A percentile compares a stretch with the other conserved stretches of the same genome.
Conservation (phyloP, 176 grass and related monocot genomes). For the Oryza meyeriana region DNA sequence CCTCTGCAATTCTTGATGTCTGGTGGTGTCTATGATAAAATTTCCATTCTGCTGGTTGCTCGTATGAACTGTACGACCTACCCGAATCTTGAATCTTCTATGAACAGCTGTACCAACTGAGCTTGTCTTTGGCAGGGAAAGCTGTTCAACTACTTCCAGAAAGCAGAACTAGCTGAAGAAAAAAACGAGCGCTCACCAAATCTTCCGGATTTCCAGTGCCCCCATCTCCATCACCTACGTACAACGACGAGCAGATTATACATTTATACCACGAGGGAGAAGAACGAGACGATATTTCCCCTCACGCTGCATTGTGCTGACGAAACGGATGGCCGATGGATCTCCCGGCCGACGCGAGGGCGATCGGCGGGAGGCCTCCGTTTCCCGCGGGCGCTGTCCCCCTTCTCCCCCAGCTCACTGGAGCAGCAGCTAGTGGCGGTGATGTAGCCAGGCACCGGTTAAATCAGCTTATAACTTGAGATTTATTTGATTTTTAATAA, state of each 20-base stretch:
- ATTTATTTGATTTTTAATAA: too few relatives aligned
- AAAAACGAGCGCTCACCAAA: background rate
- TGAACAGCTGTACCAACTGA: background rate
- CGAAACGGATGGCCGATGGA: background rate
- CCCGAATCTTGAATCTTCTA: too few relatives aligned
- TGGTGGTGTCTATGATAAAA: background rate
- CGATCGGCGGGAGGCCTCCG: background rate
- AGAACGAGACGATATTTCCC: background rate
- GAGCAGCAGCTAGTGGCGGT: background rate
- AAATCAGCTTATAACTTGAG: too few relatives aligned
- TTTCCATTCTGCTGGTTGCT: too few relatives aligned
- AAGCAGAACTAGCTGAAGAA: background rate
- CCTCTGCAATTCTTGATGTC: background rate
- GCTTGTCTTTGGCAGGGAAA: background rate
- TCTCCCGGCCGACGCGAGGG: too few relatives aligned
- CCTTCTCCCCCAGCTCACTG: background rate
- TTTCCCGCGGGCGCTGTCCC: background rate
- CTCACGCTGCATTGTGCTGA: background rate
- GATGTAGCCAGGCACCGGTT: too few relatives aligned
- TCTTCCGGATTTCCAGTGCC: background rate
- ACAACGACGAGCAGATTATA: background rate
- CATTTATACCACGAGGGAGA: background rate
- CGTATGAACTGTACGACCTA: too few relatives aligned
- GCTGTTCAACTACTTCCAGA: background rate
- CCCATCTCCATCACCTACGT: background rate